Conservation (phyloP, 805 yeast genomes). For the Saturnispora dispora region DNA sequence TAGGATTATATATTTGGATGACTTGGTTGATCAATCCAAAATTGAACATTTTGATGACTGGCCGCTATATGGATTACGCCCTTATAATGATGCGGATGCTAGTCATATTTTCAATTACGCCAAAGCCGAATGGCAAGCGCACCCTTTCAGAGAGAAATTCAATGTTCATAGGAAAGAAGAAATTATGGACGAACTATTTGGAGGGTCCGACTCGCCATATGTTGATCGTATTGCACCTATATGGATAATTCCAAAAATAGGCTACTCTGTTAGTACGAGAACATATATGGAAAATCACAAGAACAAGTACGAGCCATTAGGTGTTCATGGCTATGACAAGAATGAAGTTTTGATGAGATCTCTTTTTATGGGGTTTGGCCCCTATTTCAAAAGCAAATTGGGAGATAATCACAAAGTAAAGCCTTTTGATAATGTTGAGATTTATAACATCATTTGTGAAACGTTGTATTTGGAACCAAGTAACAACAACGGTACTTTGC, state of each 20-base stretch:
- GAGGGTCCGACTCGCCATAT: conserved; percentile 34
- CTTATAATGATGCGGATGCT: conserved; percentile 32
- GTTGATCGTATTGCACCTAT: conserved; percentile 69
- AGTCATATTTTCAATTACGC: conserved; percentile 42
- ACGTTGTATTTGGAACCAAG: conserved; percentile 44
- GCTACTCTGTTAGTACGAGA: conserved; percentile 63
- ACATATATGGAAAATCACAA: conserved; percentile 40
- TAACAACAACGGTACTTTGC: conserved; percentile 47
- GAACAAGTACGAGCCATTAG: conserved; percentile 49
- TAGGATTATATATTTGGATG: conserved; percentile 64
- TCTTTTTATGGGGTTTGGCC: conserved; percentile 71
- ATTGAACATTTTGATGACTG: conserved; percentile 69
- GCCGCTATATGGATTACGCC: conserved; percentile 78
- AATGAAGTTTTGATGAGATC: conserved; percentile 77
- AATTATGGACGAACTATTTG: conserved; percentile 49
- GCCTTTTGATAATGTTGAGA: conserved; percentile 66
- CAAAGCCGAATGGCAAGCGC: conserved; percentile 22
- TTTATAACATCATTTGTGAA: conserved; percentile 69
- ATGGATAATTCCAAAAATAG: conserved; percentile 78
- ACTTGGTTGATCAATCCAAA: conserved; percentile 44
- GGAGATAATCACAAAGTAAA: conserved; percentile 29
- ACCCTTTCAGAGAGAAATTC: conserved; percentile 29
- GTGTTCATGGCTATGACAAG: conserved; percentile 82
- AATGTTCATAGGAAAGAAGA: conserved; percentile 46
- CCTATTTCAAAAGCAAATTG: conserved; percentile 43